These are phyloP conservation scores for Diaporthe sp. DNA, from an alignment of 2,329 filamentous ascomycete genomes.

Conservation along the genomic window DNA sequence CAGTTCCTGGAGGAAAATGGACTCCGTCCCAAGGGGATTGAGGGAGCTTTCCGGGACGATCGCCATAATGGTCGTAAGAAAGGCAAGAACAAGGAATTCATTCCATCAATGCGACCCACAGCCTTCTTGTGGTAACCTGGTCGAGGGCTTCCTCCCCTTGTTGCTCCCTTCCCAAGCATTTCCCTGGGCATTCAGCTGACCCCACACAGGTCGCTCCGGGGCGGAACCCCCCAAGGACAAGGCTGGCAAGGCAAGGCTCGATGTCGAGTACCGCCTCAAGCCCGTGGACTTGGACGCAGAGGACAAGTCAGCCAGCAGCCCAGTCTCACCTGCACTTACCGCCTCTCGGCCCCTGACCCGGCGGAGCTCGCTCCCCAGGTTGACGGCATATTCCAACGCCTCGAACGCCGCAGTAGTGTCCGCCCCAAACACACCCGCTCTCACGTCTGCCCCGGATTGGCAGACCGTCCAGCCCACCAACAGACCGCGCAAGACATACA, in stretches of 20 bases:
- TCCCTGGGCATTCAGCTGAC: neutral
- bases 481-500: conserved; percentile 29
- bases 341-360: conserved; percentile 2
- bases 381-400: conserved; percentile 32
- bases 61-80: conserved; percentile 49
- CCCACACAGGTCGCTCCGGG: conserved; percentile 25
- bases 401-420: conserved; percentile 43
- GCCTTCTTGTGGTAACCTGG: too few species aligned
- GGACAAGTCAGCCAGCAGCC: conserved; percentile 28
- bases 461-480: conserved; percentile 28
- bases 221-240: conserved; percentile 16
- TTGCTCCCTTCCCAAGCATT: neutral
- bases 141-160: conserved; percentile 23
- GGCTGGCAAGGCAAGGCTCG: conserved; percentile 29
- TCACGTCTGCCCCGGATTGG: conserved; percentile 19
- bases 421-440: conserved; percentile 35
- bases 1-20: conserved; percentile 79
- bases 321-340: conserved; percentile 1
- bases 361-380: conserved; percentile 29
- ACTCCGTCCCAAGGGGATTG: conserved; percentile 77
- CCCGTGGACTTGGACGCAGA: conserved; percentile 24
- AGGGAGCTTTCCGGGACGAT: conserved; percentile 77
- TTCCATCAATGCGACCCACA: neutral
- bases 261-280: conserved; percentile 32
- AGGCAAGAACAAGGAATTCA: conserved; percentile 38